Evolutionary conservation across 495 filamentous ascomycete species (phyloP).

Genomic region (Penicillium canariense): DNA sequence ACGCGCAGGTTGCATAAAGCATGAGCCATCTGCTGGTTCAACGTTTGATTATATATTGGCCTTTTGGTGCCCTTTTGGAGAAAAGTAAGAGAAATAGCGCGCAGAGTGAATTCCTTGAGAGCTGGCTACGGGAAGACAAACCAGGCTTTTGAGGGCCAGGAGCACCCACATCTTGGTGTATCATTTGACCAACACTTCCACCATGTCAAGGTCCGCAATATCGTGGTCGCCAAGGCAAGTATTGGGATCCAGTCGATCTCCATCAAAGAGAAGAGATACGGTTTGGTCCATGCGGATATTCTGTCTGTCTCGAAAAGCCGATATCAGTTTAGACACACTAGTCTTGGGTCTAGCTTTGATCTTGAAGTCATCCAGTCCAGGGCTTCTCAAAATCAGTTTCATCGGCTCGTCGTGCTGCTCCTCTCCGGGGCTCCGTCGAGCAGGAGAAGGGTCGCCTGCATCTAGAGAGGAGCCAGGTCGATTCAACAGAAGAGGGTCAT

Average conservation of each 20-base stretch:
- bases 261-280: constrained; percentile 74
- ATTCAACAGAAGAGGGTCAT: constrained; percentile 36
- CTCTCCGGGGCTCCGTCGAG: constrained; percentile 11
- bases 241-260: constrained; percentile 65
- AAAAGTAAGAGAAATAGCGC: not conserved
- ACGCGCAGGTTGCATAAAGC: not conserved
- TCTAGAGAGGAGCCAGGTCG: constrained; percentile 1
- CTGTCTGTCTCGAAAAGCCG: constrained; percentile 49
- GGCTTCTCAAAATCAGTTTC: constrained; percentile 58
- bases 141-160: not conserved
- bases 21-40: not conserved
- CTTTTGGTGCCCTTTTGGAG: not conserved
- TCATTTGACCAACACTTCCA: constrained; percentile 70
- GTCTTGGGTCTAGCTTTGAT: constrained; percentile 58
- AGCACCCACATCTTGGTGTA: constrained; percentile 28
- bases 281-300: constrained; percentile 45
- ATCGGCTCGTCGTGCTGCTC: constrained; percentile 31
- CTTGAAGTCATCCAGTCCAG: constrained; percentile 53
- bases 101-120: not conserved
- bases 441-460: not conserved
- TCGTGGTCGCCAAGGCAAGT: constrained; percentile 66
- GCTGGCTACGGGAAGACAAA: not conserved
- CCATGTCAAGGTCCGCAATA: constrained; percentile 70
- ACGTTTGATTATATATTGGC: not conserved
- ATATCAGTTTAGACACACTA: constrained; percentile 51